Conservation (phyloP, 2,329 filamentous ascomycete genomes). For the Aspergillus ustus region DNA sequence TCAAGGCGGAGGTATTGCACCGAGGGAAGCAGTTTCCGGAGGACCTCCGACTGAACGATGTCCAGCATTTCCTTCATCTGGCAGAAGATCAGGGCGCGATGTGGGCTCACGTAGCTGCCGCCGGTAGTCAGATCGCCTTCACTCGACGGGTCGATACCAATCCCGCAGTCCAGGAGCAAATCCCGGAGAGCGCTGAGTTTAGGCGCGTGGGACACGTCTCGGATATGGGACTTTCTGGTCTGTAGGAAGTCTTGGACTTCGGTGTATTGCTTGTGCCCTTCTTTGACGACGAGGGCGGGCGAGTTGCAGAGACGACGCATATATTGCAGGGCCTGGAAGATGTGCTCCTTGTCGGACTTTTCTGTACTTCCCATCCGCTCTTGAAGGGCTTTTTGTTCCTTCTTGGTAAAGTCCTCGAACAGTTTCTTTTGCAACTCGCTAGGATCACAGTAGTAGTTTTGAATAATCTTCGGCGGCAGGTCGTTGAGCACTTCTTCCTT, state of each 20-base stretch:
- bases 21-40: slow-evolving; percentile 86
- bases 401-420: slow-evolving; percentile 95
- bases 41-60: slow-evolving; percentile 93
- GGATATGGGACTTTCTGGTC: slow-evolving; percentile 78
- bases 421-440: slow-evolving; percentile 93
- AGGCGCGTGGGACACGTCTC: slow-evolving; percentile 85
- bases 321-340: slow-evolving; percentile 98
- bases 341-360: slow-evolving; percentile 95
- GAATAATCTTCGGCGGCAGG: slow-evolving; percentile 94
- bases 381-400: slow-evolving; percentile 85
- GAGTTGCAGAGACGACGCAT: slow-evolving; percentile 99
- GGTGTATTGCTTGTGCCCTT: slow-evolving; percentile 86
- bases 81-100: slow-evolving; percentile 95
- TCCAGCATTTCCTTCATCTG: slow-evolving; percentile 99
- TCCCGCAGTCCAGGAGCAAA: slow-evolving; percentile 96
- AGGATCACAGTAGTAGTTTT: slow-evolving; percentile 99
- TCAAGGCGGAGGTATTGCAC: slow-evolving; percentile 95
- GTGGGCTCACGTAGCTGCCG: slow-evolving; percentile 86
- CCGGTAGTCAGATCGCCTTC: slow-evolving; percentile 62
- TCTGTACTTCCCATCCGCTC: slow-evolving; percentile 83
- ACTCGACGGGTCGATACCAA: slow-evolving; percentile 70
- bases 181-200: slow-evolving; percentile 91
- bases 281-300: slow-evolving; percentile 93
- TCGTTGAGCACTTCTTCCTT: slow-evolving; percentile 98
- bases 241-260: slow-evolving; percentile 81